Conservation (phyloP, 805 yeast species). For the Wickerhamiella kurtzmanii region DNA sequence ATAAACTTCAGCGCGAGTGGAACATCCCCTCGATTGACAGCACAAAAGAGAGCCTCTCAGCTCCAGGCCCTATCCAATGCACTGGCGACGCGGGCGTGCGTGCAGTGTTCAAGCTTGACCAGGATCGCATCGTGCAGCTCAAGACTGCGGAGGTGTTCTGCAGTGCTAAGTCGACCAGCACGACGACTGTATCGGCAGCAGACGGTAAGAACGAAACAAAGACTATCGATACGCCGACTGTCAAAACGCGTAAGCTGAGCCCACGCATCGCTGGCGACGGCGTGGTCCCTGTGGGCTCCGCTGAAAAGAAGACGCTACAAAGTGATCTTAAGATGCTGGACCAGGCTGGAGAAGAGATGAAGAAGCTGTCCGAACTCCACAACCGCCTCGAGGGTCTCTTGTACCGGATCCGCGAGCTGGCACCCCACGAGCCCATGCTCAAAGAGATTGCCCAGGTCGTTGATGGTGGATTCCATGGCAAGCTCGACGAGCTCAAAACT, state of each 20-base stretch:
- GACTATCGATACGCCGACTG: conserved; percentile 3
- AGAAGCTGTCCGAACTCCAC: conserved; percentile 40
- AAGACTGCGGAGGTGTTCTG: conserved; percentile 15
- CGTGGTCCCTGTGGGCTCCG: conserved; percentile 34
- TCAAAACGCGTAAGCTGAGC: neutral
- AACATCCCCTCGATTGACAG: conserved; percentile 18
- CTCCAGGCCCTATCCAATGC: conserved; percentile 16
- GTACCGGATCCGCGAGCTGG: conserved; percentile 46
- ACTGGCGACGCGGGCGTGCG: conserved; percentile 9
- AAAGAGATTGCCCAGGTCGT: conserved; percentile 9
- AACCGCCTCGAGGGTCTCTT: conserved; percentile 63
- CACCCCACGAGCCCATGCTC: conserved; percentile 5
- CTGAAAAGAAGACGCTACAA: conserved; percentile 34
- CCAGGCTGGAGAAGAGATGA: conserved; percentile 41
- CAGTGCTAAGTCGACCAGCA: conserved; percentile 8
- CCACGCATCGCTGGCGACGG: neutral
- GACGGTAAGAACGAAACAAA: conserved; percentile 7
- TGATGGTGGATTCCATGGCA: conserved; percentile 11
- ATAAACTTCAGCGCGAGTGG: conserved; percentile 21
- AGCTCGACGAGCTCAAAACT: conserved; percentile 12
- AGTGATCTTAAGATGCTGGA: conserved; percentile 41
- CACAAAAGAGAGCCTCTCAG: conserved; percentile 20
- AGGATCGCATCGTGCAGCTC: conserved; percentile 14
- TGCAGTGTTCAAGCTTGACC: conserved; percentile 13
- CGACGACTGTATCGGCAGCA: conserved; percentile 6